Evolutionary conservation across 164 flowering plant genomes (phyloP).

Genomic region (Umbellularia californica): DNA sequence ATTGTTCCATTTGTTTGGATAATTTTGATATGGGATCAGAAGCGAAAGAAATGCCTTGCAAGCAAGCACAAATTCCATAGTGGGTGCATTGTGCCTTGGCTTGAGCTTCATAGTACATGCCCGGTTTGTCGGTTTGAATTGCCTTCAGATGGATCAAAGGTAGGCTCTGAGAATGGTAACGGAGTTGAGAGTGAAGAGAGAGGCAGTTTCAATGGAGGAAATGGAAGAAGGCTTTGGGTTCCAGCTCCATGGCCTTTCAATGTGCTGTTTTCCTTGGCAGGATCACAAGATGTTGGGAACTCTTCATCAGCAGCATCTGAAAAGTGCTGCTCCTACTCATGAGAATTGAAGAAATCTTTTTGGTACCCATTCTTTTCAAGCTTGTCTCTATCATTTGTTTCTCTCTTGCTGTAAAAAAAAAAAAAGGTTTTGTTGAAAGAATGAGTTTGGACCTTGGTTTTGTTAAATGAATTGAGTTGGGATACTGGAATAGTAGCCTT

Average conservation of each 20-base stretch:
- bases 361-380: background rate
- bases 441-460: too few species aligned
- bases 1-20: conserved; percentile 75
- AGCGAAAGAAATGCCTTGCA: conserved; percentile 86
- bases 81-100: conserved; percentile 70
- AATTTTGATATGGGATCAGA: conserved; percentile 61
- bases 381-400: background rate
- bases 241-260: conserved; percentile 60
- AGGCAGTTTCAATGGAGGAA: conserved; percentile 18
- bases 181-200: conserved; percentile 16
- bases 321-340: conserved; percentile 24
- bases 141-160: conserved; percentile 56
- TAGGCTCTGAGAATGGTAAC: conserved; percentile 14
- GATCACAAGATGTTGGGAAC: conserved; percentile 30
- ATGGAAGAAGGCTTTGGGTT: conserved; percentile 43
- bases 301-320: conserved; percentile 20
- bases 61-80: conserved; percentile 75
- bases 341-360: conserved; percentile 28
- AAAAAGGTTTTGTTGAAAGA: too few species aligned
- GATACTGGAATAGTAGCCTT: too few species aligned
- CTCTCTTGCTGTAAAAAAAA: background rate
- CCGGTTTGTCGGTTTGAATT: conserved; percentile 79
- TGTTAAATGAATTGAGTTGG: too few species aligned
- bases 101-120: conserved; percentile 85
- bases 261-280: conserved; percentile 45